Conservation (phyloP, 441 rosid species). For the Croton setiger region DNA sequence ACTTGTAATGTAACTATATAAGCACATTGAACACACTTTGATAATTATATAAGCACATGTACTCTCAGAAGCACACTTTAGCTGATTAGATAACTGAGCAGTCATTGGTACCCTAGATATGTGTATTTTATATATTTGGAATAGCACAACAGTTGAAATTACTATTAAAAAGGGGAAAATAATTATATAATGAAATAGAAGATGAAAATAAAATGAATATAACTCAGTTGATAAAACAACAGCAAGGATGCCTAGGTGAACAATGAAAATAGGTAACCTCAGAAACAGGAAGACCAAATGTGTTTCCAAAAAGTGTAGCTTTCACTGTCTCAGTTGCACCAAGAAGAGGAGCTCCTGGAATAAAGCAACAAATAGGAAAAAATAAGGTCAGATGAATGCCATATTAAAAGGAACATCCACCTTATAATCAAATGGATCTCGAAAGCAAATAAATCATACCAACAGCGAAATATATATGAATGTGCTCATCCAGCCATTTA, state of each 20-base stretch:
- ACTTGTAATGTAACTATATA: background rate
- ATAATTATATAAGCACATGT: background rate
- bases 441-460: constrained; percentile 47
- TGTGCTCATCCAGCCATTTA: constrained; percentile 91
- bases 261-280: constrained; percentile 61
- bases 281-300: constrained; percentile 92
- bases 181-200: too few relatives aligned
- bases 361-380: constrained; percentile 15
- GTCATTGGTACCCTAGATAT: background rate
- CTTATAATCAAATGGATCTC: constrained; percentile 13
- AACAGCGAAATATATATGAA: constrained; percentile 91
- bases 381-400: constrained; percentile 21
- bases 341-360: constrained; percentile 94
- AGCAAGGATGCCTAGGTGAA: constrained; percentile 5
- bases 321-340: constrained; percentile 82
- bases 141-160: too few relatives aligned
- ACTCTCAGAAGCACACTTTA: constrained; percentile 1
- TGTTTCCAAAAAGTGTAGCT: constrained; percentile 75
- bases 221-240: background rate
- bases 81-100: constrained; percentile 8
- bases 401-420: constrained; percentile 18
- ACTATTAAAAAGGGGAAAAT: too few relatives aligned
- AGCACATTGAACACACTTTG: constrained; percentile 7
- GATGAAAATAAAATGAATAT: too few relatives aligned
- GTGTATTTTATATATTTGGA: background rate